Conservation (phyloP, 2,329 filamentous ascomycete genomes). For the Pyrenochaeta sp. region DNA sequence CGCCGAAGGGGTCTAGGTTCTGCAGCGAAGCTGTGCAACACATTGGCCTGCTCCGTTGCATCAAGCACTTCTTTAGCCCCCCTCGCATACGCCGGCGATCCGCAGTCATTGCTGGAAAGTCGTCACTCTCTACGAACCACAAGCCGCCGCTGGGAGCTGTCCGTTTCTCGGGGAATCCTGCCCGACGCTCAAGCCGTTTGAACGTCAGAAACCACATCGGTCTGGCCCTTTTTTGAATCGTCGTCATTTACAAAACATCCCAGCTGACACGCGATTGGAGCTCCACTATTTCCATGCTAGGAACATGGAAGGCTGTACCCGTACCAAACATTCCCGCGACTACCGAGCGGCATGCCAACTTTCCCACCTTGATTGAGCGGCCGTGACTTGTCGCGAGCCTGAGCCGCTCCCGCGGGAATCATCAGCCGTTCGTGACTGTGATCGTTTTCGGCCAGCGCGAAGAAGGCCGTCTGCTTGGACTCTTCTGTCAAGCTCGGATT, state of each 20-base stretch:
- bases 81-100: slow-evolving; percentile 40
- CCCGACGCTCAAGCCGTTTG: slow-evolving; percentile 40
- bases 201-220: slow-evolving; percentile 30
- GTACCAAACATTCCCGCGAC: slow-evolving; percentile 33
- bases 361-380: slow-evolving; percentile 15
- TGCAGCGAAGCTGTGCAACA: slow-evolving; percentile 37
- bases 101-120: slow-evolving; percentile 32
- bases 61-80: slow-evolving; percentile 34
- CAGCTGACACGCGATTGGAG: slow-evolving; percentile 40
- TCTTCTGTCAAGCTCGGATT: too few relatives aligned
- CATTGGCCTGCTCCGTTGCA: slow-evolving; percentile 37
- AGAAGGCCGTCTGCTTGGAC: too few relatives aligned
- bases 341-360: slow-evolving; percentile 28
- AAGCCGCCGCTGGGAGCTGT: slow-evolving; percentile 29
- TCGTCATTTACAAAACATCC: slow-evolving; percentile 36
- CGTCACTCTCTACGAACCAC: slow-evolving; percentile 31
- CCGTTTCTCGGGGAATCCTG: slow-evolving; percentile 39
- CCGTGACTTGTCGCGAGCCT: neutral
- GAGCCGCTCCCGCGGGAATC: neutral
- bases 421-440: neutral
- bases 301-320: slow-evolving; percentile 25
- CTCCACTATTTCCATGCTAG: slow-evolving; percentile 26
- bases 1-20: slow-evolving; percentile 26
- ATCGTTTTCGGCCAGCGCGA: slow-evolving; percentile 5
- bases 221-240: slow-evolving; percentile 31